These are phyloP conservation scores for Tephrocybe sp. DNA, from an alignment of 768 basidiomycete species.

Conservation along the genomic window DNA sequence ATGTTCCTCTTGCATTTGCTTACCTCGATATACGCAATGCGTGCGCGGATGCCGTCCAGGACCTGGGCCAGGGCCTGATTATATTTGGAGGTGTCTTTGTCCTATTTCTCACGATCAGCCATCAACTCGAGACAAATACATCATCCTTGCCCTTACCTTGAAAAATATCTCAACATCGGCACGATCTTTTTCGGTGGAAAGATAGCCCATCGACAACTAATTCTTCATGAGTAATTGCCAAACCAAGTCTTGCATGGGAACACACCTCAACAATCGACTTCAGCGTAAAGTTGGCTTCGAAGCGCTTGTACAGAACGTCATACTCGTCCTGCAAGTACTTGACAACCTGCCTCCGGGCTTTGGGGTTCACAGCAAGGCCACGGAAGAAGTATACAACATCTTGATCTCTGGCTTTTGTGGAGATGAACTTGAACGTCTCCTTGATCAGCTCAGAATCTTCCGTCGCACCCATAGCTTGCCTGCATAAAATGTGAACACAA, in stretches of 20 bases:
- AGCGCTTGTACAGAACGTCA: conserved; percentile 60
- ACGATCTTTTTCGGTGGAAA: conserved; percentile 70
- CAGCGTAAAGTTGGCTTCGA: conserved; percentile 66
- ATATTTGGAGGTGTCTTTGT: conserved; percentile 70
- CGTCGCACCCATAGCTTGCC: conserved; percentile 63
- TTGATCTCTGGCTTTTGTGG: conserved; percentile 51
- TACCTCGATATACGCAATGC: conserved; percentile 62
- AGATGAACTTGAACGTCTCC: conserved; percentile 61
- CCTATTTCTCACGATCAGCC: conserved; percentile 34
- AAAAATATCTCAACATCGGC: conserved; percentile 69
- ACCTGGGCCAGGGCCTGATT: conserved; percentile 61
- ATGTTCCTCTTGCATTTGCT: conserved; percentile 6
- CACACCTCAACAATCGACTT: conserved; percentile 51
- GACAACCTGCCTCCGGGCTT: conserved; percentile 49
- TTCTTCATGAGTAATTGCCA: conserved; percentile 25
- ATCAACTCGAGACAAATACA: conserved; percentile 2
- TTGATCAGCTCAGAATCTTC: conserved; percentile 54
- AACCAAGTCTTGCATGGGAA: conserved; percentile 8
- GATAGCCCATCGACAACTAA: conserved; percentile 20
- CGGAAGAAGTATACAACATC: conserved; percentile 65
- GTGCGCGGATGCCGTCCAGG: conserved; percentile 64
- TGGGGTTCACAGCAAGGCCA: conserved; percentile 54
- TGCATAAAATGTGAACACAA: conserved; percentile 24
- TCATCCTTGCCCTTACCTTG: conserved; percentile 42
- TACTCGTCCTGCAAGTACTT: conserved; percentile 72